Evolutionary conservation across 2,329 filamentous ascomycete genomes (phyloP).

Genomic region (Laburnicola sp.): DNA sequence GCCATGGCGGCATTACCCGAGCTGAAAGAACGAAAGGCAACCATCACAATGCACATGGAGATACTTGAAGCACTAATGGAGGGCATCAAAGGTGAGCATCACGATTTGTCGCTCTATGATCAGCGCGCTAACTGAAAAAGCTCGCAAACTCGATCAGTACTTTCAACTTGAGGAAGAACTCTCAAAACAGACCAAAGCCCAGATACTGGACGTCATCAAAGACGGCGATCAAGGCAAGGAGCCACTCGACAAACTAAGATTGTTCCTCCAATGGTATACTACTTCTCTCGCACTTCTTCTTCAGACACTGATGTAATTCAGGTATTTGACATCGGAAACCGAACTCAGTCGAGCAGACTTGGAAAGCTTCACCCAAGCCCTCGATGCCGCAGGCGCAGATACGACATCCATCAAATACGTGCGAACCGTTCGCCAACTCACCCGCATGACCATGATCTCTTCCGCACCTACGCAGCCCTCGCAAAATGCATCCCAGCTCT

Average conservation of each 20-base stretch:
- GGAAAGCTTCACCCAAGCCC: slow-evolving; percentile 80
- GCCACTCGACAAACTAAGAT: slow-evolving; percentile 82
- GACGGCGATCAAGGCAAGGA: slow-evolving; percentile 80
- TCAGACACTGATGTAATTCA: slow-evolving; percentile 10
- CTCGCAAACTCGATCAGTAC: slow-evolving; percentile 91
- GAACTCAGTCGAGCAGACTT: slow-evolving; percentile 82
- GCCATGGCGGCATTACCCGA: slow-evolving; percentile 93
- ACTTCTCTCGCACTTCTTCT: slow-evolving; percentile 50
- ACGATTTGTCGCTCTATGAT: background rate
- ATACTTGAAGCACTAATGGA: slow-evolving; percentile 78
- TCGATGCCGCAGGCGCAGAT: slow-evolving; percentile 75
- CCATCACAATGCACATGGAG: slow-evolving; percentile 95
- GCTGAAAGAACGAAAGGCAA: slow-evolving; percentile 80
- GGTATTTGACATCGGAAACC: slow-evolving; percentile 77
- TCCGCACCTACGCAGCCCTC: slow-evolving; percentile 71
- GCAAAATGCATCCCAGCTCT: slow-evolving; percentile 71
- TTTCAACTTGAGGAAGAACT: slow-evolving; percentile 95
- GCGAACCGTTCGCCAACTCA: slow-evolving; percentile 80
- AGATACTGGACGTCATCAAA: slow-evolving; percentile 84
- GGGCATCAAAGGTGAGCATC: slow-evolving; percentile 69
- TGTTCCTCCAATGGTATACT: slow-evolving; percentile 86
- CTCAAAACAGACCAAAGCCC: slow-evolving; percentile 84
- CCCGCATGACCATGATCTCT: slow-evolving; percentile 96
- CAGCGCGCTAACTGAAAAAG: slow-evolving; percentile 35
- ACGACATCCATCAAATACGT: slow-evolving; percentile 81